Evolutionary conservation across 495 filamentous ascomycete genomes (phyloP), one percentile per base, ranked within the genome.

Genomic region (Tuber borchii): DNA sequence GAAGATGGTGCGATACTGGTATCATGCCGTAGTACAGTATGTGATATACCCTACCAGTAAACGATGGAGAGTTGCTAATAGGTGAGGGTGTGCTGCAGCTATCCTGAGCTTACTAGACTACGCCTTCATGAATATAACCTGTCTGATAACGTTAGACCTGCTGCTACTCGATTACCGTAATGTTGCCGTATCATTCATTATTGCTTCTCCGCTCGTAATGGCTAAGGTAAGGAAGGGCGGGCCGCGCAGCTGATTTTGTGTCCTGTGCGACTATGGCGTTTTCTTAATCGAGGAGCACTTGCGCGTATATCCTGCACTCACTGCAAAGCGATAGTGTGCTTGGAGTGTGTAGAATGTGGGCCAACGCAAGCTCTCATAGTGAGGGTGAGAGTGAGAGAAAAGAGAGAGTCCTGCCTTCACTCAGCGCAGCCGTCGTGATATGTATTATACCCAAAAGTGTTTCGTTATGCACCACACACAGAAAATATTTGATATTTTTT

Each of bases 41-140:
- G 56, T 65, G 56, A 65, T 65, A 65, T 65, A 7, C 56, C 56
- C 42, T 43, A 6, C 42, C 42, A 1, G 26, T 19, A 65, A 65
- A 65, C 14, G 56, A 65, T 34, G 56, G 14, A 65, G 56, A 5
- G 56, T 34, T 65, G 56, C 56, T 31, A 34, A 2, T 1, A 16
- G 51, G n/a, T 61, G 51, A 61, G 51, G 51, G 51, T 61, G 51
- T 61, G 51, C 51, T 26, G 51, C 51, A n/a, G 51, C 26, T 61
- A 61, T 61, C 9, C n/a, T 10, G 10, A 61, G 51, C n/a, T 61
- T 26, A 61, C 51, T 37, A 1, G 34, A 37, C 34, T n/a, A 61
- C 31, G 51, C 22, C 2, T n/a, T 61, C 22, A n/a, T 31, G 51
- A 26, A 8, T 61, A 31, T 61, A 26, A n/a, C 51, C 51, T 61